Conservation (phyloP, 2,329 filamentous ascomycete genomes). For the Talaromyces sp. region DNA sequence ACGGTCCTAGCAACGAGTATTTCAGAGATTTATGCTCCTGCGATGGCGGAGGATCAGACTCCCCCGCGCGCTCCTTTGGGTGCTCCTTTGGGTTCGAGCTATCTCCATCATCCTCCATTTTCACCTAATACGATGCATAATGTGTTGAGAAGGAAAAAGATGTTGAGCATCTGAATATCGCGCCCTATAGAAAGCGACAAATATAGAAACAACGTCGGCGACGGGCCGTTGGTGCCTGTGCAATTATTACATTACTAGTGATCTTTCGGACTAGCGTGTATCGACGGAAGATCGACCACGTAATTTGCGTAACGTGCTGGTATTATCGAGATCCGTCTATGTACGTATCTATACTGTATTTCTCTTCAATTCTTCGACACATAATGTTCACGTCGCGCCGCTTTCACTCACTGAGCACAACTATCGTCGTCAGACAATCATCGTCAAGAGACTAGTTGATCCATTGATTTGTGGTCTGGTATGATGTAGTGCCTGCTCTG, state of each 20-base stretch:
- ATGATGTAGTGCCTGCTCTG: no score
- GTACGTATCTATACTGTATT: neutral
- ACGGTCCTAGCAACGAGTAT: constrained; percentile 84
- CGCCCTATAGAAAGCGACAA: neutral
- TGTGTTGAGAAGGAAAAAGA: neutral
- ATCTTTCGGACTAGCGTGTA: neutral
- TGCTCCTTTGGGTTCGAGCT: neutral
- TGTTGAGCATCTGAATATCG: neutral
- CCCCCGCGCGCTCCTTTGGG: neutral
- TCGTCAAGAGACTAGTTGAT: no score
- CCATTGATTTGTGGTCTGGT: no score
- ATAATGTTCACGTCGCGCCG: neutral
- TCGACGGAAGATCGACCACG: neutral
- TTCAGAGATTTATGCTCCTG: constrained; percentile 65
- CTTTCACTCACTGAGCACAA: neutral
- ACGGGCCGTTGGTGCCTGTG: constrained; percentile 2
- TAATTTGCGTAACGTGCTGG: neutral
- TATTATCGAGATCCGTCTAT: neutral
- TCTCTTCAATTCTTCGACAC: no score
- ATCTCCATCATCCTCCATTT: constrained; percentile 9
- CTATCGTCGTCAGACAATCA: no score
- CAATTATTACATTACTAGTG: neutral
- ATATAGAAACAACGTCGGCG: neutral
- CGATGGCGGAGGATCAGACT: neutral
- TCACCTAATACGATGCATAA: neutral